phyloP scores from a whole-genome alignment of 1,139 yeast genomes.

The Candida sanyaensis region DNA sequence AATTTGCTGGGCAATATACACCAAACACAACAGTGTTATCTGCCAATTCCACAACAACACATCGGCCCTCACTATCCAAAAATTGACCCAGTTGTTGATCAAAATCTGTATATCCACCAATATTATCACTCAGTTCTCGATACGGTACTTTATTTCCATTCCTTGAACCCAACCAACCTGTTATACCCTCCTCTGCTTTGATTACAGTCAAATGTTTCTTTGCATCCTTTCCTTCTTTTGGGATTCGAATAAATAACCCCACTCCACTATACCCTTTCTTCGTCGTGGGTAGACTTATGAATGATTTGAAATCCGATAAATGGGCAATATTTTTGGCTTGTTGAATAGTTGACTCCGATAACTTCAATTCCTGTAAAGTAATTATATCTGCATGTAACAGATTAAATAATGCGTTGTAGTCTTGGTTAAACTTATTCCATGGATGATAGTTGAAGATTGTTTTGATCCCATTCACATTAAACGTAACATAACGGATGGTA shows the following conservation, averaged over 20 bases:
- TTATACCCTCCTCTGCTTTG: slow-evolving; percentile 88
- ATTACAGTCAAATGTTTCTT: slow-evolving; percentile 50
- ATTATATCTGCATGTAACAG: slow-evolving; percentile 71
- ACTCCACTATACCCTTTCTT: slow-evolving; percentile 93
- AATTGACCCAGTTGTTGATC: slow-evolving; percentile 41
- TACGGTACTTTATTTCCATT: slow-evolving; percentile 15
- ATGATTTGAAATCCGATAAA: slow-evolving; percentile 60
- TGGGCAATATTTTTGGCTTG: slow-evolving; percentile 50
- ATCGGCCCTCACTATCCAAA: slow-evolving; percentile 84
- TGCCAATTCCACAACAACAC: slow-evolving; percentile 72
- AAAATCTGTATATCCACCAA: slow-evolving; percentile 73
- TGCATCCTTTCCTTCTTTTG: slow-evolving; percentile 30
- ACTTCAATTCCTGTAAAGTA: slow-evolving; percentile 82
- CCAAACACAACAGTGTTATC: slow-evolving; percentile 65
- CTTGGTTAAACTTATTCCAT: slow-evolving; percentile 59
- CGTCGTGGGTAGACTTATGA: slow-evolving; percentile 63
- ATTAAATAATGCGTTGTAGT: slow-evolving; percentile 52
- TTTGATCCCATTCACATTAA: slow-evolving; percentile 84
- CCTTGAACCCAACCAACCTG: slow-evolving; percentile 56
- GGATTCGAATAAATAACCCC: slow-evolving; percentile 71
- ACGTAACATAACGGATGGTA: slow-evolving; percentile 56
- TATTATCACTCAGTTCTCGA: slow-evolving; percentile 33
- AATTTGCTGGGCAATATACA: slow-evolving; percentile 92
- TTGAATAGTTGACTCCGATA: slow-evolving; percentile 52
- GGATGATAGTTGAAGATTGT: slow-evolving; percentile 83